Conservation (phyloP, 2,329 filamentous ascomycete species). For the Scedosporium dehoogii region DNA sequence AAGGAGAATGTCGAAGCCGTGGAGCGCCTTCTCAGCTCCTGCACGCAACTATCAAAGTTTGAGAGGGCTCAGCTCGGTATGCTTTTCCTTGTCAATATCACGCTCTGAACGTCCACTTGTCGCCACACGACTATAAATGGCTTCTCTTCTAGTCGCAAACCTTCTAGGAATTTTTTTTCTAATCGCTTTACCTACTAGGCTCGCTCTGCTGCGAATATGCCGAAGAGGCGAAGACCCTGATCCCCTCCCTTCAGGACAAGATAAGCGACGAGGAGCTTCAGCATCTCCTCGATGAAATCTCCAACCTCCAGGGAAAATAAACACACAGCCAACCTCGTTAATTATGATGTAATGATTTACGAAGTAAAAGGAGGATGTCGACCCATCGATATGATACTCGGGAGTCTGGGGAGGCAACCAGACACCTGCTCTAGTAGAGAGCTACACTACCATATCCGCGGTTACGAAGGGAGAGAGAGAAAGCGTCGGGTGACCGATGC, state of each 20-base stretch:
- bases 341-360: neutral
- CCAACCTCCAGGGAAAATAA: conserved; percentile 51
- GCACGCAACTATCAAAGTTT: conserved; percentile 77
- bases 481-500: neutral
- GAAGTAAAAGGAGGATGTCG: neutral
- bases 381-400: too few species aligned
- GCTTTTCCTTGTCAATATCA: conserved; percentile 12
- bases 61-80: conserved; percentile 86
- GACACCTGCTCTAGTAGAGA: too few species aligned
- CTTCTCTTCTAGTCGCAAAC: conserved; percentile 1
- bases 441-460: too few species aligned
- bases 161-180: neutral
- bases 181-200: conserved; percentile 37
- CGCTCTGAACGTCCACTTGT: neutral
- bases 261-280: conserved; percentile 83
- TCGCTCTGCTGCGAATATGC: conserved; percentile 85
- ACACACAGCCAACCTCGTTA: neutral
- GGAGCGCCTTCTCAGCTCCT: conserved; percentile 71
- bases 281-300: conserved; percentile 81
- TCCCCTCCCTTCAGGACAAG: conserved; percentile 81
- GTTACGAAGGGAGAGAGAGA: too few species aligned
- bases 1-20: conserved; percentile 94
- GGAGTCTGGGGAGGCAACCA: too few species aligned
- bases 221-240: conserved; percentile 93
- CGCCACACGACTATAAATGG: neutral